Evolutionary conservation across 78 protist species (phyloP).

Genomic region (Goniomonas avonlea): DNA sequence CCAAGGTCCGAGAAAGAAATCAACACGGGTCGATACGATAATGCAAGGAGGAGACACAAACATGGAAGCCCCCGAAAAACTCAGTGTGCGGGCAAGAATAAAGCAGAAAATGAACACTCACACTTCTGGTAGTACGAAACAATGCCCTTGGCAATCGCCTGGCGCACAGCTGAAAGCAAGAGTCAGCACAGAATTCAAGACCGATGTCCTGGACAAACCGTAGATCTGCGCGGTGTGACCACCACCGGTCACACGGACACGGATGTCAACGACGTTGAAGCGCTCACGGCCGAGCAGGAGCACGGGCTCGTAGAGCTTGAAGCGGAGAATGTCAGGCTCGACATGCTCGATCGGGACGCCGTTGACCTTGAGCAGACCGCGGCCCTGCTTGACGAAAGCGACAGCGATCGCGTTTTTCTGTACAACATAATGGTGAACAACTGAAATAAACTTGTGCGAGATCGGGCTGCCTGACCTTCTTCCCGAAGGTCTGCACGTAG

Average conservation of each 20-base stretch:
- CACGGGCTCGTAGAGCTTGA: slow-evolving; percentile 95
- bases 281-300: slow-evolving; percentile 80
- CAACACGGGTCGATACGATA: too few species aligned
- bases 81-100: too few species aligned
- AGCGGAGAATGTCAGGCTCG: slow-evolving; percentile 86
- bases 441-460: not conserved
- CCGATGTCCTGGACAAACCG: not conserved
- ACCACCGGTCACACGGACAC: slow-evolving; percentile 97
- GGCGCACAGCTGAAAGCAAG: slow-evolving; percentile 83
- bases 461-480: slow-evolving; percentile 27
- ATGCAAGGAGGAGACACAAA: too few species aligned
- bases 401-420: slow-evolving; percentile 98
- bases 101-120: too few species aligned
- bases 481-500: slow-evolving; percentile 56
- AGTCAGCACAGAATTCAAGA: not conserved
- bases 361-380: slow-evolving; percentile 91
- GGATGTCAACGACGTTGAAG: slow-evolving; percentile 89
- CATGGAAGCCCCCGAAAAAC: too few species aligned
- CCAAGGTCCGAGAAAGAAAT: too few species aligned
- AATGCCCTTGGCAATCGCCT: slow-evolving; percentile 93
- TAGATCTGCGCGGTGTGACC: slow-evolving; percentile 92
- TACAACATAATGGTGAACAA: not conserved
- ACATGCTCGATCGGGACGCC: slow-evolving; percentile 89
- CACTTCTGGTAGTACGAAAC: slow-evolving; percentile 98
- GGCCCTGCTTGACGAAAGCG: slow-evolving; percentile 84